phyloP scores from a whole-genome alignment of 108 stramenopile species.

The Chaetoceros tenuissimus region DNA sequence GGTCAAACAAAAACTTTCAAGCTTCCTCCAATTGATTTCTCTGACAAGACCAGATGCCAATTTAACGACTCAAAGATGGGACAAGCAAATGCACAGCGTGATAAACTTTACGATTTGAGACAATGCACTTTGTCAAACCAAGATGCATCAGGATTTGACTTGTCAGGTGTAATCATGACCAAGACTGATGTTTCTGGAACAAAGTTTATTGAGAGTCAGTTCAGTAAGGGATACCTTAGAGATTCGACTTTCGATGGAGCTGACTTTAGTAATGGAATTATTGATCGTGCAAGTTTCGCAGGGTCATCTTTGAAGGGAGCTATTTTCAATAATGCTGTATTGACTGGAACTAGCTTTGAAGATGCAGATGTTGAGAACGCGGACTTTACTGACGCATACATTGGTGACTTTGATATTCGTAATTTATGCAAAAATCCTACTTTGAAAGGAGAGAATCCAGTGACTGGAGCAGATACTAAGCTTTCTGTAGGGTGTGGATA shows the following conservation, averaged over 20 bases:
- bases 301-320: slow-evolving; percentile 70
- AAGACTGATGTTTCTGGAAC: slow-evolving; percentile 78
- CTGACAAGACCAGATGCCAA: slow-evolving; percentile 70
- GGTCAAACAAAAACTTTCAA: slow-evolving; percentile 84
- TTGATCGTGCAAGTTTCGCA: slow-evolving; percentile 85
- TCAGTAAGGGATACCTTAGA: slow-evolving; percentile 82
- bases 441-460: slow-evolving; percentile 87
- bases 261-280: slow-evolving; percentile 94
- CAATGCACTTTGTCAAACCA: slow-evolving; percentile 62
- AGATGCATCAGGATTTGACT: slow-evolving; percentile 59
- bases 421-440: slow-evolving; percentile 94
- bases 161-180: slow-evolving; percentile 83
- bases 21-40: slow-evolving; percentile 79
- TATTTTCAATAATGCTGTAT: slow-evolving; percentile 88
- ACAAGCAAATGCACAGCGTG: slow-evolving; percentile 93
- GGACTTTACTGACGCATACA: slow-evolving; percentile 88
- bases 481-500: slow-evolving; percentile 44
- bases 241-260: slow-evolving; percentile 84
- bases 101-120: slow-evolving; percentile 91
- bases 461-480: slow-evolving; percentile 72
- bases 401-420: slow-evolving; percentile 87
- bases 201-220: slow-evolving; percentile 81
- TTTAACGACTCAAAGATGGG: slow-evolving; percentile 83
- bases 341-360: slow-evolving; percentile 89
- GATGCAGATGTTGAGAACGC: slow-evolving; percentile 85